These are phyloP conservation scores for Aureobasidium sp. DNA, from an alignment of 2,329 filamentous ascomycete species.

Conservation along the genomic window DNA sequence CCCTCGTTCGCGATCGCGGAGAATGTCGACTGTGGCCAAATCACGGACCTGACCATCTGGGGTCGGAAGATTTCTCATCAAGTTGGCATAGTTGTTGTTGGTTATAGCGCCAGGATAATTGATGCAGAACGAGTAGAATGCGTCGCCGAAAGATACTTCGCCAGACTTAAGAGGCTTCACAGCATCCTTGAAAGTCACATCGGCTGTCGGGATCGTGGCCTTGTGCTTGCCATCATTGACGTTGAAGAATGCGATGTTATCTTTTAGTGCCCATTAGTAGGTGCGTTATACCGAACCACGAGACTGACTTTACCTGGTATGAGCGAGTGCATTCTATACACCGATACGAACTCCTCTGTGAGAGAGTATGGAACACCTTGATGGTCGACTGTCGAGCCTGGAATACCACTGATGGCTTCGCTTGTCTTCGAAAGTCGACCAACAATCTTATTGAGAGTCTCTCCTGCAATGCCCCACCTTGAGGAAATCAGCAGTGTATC, in stretches of 20 bases:
- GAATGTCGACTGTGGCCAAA: constrained; percentile 38
- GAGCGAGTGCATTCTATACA: constrained; percentile 36
- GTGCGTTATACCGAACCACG: not conserved
- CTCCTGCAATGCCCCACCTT: constrained; percentile 13
- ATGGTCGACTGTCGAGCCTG: constrained; percentile 30
- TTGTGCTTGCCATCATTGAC: constrained; percentile 21
- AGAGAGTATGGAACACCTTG: constrained; percentile 32
- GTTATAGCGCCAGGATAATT: constrained; percentile 41
- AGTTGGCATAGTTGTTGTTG: constrained; percentile 31
- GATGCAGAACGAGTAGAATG: constrained; percentile 39
- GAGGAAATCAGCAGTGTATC: constrained; percentile 14
- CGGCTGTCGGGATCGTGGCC: constrained; percentile 23
- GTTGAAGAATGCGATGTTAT: constrained; percentile 30
- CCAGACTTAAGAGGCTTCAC: constrained; percentile 23
- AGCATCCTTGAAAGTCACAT: constrained; percentile 28
- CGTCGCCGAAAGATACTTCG: constrained; percentile 27
- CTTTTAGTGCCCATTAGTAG: not conserved
- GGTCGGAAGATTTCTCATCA: constrained; percentile 32
- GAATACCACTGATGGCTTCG: constrained; percentile 34
- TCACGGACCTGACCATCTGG: constrained; percentile 36
- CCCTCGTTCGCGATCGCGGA: constrained; percentile 39
- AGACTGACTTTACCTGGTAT: constrained; percentile 21
- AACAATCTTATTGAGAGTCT: constrained; percentile 25
- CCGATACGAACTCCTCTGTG: constrained; percentile 38
- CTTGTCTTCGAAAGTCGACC: constrained; percentile 31